Evolutionary conservation across 441 rosid species (phyloP).

Genomic region (Eutrema salsugineum): DNA sequence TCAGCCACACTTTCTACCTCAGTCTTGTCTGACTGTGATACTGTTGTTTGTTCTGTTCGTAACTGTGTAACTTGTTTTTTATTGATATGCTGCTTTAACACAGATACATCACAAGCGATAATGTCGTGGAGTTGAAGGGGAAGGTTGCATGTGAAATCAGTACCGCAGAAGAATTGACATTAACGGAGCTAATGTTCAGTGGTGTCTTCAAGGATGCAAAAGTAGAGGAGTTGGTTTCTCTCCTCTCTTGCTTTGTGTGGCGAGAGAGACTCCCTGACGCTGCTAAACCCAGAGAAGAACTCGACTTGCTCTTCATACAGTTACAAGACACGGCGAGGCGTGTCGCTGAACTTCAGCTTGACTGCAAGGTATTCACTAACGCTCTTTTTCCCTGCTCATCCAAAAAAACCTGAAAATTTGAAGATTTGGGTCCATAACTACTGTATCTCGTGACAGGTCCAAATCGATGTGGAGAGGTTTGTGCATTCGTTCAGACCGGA

Average conservation of each 20-base stretch:
- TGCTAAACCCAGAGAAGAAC: constrained; percentile 92
- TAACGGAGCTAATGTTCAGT: constrained; percentile 92
- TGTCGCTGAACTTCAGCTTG: constrained; percentile 90
- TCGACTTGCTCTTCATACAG: constrained; percentile 77
- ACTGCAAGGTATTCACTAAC: constrained; percentile 68
- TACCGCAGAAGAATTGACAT: constrained; percentile 92
- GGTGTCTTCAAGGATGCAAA: constrained; percentile 82
- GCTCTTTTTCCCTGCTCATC: neutral
- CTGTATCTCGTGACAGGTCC: constrained; percentile 47
- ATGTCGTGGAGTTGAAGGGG: constrained; percentile 87
- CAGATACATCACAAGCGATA: constrained; percentile 78
- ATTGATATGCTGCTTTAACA: constrained; percentile 3
- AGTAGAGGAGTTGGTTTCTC: constrained; percentile 93
- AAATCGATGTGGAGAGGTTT: constrained; percentile 80
- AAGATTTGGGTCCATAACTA: constrained; percentile 5
- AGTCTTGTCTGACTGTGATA: neutral
- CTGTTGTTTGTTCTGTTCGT: neutral
- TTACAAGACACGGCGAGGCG: constrained; percentile 90
- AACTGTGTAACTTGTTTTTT: neutral
- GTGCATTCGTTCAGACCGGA: constrained; percentile 88
- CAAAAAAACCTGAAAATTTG: neutral
- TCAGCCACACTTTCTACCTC: neutral
- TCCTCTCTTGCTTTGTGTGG: constrained; percentile 99
- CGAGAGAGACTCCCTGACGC: constrained; percentile 91
- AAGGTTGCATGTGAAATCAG: constrained; percentile 97